phyloP scores from a whole-genome alignment of 1,139 yeast species.

The Sugiyamaella japonica region DNA sequence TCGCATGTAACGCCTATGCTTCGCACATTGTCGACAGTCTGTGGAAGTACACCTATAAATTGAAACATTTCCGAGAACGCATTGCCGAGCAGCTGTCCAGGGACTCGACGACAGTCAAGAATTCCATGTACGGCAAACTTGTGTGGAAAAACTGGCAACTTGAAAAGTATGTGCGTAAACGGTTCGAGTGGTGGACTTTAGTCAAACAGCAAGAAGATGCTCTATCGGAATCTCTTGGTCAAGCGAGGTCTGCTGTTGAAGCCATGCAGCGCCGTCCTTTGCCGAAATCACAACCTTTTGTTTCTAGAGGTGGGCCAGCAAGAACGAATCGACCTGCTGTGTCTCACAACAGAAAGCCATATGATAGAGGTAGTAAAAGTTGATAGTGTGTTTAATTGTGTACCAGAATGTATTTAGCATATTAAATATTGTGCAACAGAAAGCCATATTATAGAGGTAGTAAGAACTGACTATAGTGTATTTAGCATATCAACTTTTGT shows the following conservation, averaged over 20 bases:
- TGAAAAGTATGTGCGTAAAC: conserved; percentile 72
- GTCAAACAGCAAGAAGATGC: conserved; percentile 67
- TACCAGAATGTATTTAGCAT: not conserved
- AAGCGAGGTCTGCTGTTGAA: conserved; percentile 17
- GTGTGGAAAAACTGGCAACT: conserved; percentile 96
- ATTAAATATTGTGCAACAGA: not conserved
- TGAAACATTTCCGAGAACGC: conserved; percentile 84
- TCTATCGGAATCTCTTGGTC: conserved; percentile 29
- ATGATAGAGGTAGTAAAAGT: conserved; percentile 9
- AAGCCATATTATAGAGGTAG: too few relatives aligned
- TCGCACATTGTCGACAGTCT: conserved; percentile 86
- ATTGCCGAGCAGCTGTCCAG: conserved; percentile 67
- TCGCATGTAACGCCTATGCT: conserved; percentile 86
- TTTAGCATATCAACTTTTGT: not conserved
- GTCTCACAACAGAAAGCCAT: conserved; percentile 12
- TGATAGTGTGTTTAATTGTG: not conserved
- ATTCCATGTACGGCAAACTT: conserved; percentile 79
- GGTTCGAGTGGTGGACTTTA: conserved; percentile 77
- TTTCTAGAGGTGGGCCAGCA: not conserved
- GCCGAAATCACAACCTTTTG: conserved; percentile 1
- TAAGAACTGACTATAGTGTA: too few relatives aligned
- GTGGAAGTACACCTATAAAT: conserved; percentile 74
- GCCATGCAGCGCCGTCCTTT: conserved; percentile 14
- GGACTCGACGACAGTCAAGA: conserved; percentile 71
- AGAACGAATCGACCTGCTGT: not conserved